Percentiles rank a stretch among this genome's conserved stretches.
These are phyloP conservation scores for Auricularia sp. DNA, from an alignment of 768 basidiomycete genomes.

Conservation along the genomic window DNA sequence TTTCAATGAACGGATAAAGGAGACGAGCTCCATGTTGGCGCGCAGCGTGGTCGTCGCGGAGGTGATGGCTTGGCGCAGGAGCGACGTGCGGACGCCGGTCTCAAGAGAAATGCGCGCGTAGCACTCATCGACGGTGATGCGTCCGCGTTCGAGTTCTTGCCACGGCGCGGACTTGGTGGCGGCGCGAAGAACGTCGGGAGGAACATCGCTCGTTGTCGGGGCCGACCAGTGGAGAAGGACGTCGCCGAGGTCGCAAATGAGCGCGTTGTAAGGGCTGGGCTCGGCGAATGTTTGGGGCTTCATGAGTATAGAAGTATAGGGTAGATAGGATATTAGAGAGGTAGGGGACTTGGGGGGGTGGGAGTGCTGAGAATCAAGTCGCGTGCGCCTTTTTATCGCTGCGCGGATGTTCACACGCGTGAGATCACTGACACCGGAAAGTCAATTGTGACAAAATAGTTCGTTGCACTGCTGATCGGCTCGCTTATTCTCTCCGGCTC, in stretches of 20 bases:
- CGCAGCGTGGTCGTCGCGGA: slow-evolving; percentile 39
- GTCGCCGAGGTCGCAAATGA: slow-evolving; percentile 48
- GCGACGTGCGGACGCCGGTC: slow-evolving; percentile 27
- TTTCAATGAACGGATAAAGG: slow-evolving; percentile 37
- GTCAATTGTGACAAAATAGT: too few species aligned
- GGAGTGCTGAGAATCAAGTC: too few species aligned
- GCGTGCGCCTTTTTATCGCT: too few species aligned
- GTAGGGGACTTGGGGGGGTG: too few species aligned
- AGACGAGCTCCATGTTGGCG: slow-evolving; percentile 31
- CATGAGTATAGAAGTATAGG: too few species aligned
- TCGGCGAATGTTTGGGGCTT: too few species aligned
- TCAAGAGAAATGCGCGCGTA: slow-evolving; percentile 31
- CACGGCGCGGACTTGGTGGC: slow-evolving; percentile 39
- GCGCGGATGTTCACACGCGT: too few species aligned
- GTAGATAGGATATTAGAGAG: too few species aligned
- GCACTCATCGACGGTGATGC: slow-evolving; percentile 32
- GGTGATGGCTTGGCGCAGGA: slow-evolving; percentile 35
- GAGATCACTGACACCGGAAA: too few species aligned
- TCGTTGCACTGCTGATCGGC: too few species aligned
- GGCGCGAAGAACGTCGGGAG: slow-evolving; percentile 28
- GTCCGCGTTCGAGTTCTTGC: slow-evolving; percentile 45
- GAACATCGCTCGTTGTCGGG: slow-evolving; percentile 26
- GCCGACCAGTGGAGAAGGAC: slow-evolving; percentile 49
- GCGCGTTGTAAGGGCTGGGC: slow-evolving; percentile 8
- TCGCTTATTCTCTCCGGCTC: too few species aligned